Evolutionary conservation across 2,329 filamentous ascomycete species (phyloP).

Genomic region (Capronia coronata): DNA sequence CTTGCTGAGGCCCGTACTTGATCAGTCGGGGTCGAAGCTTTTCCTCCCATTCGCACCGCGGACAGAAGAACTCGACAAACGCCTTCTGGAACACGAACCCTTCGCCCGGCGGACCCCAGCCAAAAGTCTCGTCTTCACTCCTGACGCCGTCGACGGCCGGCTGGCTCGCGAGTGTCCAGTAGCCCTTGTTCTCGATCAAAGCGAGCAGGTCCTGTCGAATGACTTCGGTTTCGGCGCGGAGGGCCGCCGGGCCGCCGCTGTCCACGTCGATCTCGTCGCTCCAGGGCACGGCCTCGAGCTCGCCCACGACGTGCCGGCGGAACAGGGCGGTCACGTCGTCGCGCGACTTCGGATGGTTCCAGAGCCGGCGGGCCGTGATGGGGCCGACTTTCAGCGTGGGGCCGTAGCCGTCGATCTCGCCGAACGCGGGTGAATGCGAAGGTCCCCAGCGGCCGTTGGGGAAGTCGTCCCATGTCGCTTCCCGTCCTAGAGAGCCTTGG

Average conservation of each 20-base stretch:
- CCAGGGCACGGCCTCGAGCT: conserved; percentile 80
- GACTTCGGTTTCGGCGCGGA: conserved; percentile 73
- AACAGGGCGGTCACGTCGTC: conserved; percentile 76
- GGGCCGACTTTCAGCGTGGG: conserved; percentile 88
- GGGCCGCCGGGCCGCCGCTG: conserved; percentile 32
- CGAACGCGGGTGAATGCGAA: conserved; percentile 84
- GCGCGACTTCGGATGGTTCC: conserved; percentile 67
- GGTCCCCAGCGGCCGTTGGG: conserved; percentile 96
- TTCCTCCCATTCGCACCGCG: conserved; percentile 61
- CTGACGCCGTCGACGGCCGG: conserved; percentile 82
- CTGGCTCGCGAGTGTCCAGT: conserved; percentile 96
- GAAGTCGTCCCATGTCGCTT: conserved; percentile 98
- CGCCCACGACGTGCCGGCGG: conserved; percentile 69
- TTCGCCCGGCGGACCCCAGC: conserved; percentile 78
- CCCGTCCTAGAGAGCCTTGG: conserved; percentile 77
- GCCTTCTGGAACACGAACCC: conserved; percentile 98
- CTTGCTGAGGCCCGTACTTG: conserved; percentile 54
- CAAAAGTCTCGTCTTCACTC: conserved; percentile 71
- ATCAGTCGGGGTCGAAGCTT: conserved; percentile 58
- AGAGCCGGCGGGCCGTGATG: conserved; percentile 73
- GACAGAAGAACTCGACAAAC: conserved; percentile 93
- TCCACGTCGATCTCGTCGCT: conserved; percentile 65
- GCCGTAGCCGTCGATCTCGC: conserved; percentile 96
- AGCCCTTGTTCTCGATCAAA: conserved; percentile 70
- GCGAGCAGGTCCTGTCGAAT: conserved; percentile 70